A percentile compares a stretch with the other conserved stretches of the same genome.
These are phyloP conservation scores for Coelastrella sp. DNA, from an alignment of 139 green algal species.

Conservation along the genomic window DNA sequence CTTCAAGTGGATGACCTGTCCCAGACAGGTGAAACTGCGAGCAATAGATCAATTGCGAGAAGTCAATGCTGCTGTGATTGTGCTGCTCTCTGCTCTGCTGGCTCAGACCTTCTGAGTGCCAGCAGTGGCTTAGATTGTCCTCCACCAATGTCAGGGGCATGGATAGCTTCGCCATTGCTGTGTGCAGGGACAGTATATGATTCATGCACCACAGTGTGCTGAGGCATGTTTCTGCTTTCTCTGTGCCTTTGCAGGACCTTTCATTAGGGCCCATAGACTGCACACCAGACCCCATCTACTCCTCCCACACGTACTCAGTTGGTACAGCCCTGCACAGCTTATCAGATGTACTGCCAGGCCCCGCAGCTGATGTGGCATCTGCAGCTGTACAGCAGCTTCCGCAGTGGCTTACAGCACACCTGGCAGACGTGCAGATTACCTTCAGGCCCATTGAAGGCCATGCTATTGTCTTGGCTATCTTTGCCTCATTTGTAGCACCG, in stretches of 20 bases:
- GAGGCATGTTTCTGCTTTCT: neutral
- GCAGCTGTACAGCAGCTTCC: slow-evolving; percentile 40
- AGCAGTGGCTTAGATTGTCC: too few relatives aligned
- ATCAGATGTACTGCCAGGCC: slow-evolving; percentile 46
- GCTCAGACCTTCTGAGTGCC: too few relatives aligned
- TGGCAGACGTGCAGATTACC: slow-evolving; percentile 39
- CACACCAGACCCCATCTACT: slow-evolving; percentile 68
- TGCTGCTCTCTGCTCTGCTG: too few relatives aligned
- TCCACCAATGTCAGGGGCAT: too few relatives aligned
- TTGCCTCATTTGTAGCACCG: slow-evolving; percentile 96
- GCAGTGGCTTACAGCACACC: neutral
- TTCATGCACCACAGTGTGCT: neutral
- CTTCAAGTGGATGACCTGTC: slow-evolving; percentile 94
- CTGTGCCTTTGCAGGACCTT: slow-evolving; percentile 52
- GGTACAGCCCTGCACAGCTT: slow-evolving; percentile 46
- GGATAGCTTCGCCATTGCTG: neutral
- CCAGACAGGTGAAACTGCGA: slow-evolving; percentile 68
- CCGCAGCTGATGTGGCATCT: slow-evolving; percentile 8
- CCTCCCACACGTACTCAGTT: slow-evolving; percentile 55
- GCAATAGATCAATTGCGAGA: too few relatives aligned
- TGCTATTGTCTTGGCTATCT: slow-evolving; percentile 84
- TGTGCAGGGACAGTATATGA: neutral
- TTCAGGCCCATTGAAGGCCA: slow-evolving; percentile 75
- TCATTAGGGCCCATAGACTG: slow-evolving; percentile 63
- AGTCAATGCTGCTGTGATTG: too few relatives aligned